Evolutionary conservation across 169 alveolate genomes (phyloP), one percentile per base, ranked within the genome.

Genomic region (Plasmodium vinckei): DNA sequence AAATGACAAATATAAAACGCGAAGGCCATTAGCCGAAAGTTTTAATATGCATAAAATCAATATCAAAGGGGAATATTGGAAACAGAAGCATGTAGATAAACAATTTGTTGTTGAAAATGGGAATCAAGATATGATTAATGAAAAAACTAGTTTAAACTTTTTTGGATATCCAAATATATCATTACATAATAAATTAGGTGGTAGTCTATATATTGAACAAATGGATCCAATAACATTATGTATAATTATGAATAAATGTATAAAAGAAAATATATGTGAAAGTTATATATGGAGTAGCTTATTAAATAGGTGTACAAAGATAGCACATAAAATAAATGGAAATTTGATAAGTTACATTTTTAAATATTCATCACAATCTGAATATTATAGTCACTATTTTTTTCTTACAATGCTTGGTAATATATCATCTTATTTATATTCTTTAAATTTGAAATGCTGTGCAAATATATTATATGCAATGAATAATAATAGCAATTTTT

Each of bases 31-130:
- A 86, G 95, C 94, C 25, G 96, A 94, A 49, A 90, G 90, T 53
- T 92, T 87, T 56, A 93, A 94, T 73, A 79, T 92, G 33, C 94
- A 92, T 15, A 70, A 92, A 42, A 92, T 94, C 42, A 96, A 94
- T 57, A 95, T 96, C 23, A 94, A 89, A 68, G 93, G 88, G 77
- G 97, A 94, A 79, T 94, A 96, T 94, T 94, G 96, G 96, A 89
- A 88, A 65, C 93, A 91, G 27, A 90, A 93, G 21, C 84, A 77
- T 27, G 92, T 89, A 73, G 92, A 93, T 27, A 84, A 91, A 71
- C 89, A 77, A 27, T 94, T 93, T 42, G 92, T 73, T 15, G 88
- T 75, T 53, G 88, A 75, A 75, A 47, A 75, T 75, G 88, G 59
- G 33, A 75, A 75, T 67, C 63, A 42, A 49, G 88, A 75, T 75